phyloP scores from a whole-genome alignment of 1,139 yeast species.

The Zygosaccharomyces sapae region DNA sequence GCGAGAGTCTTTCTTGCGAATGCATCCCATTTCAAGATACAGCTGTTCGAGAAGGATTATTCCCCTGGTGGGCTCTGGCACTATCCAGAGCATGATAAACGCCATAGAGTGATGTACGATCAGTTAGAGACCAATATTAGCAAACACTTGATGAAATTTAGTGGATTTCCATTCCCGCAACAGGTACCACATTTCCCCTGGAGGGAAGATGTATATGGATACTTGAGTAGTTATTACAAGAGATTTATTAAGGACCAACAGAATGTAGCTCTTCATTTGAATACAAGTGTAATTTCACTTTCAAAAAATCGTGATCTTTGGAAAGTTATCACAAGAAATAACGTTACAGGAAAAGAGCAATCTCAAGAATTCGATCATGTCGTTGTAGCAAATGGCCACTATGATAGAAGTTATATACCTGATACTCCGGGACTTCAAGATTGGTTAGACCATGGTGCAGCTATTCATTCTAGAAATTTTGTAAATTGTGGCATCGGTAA shows the following conservation, averaged over 20 bases:
- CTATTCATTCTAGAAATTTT: constrained; percentile 59
- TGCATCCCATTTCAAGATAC: constrained; percentile 20
- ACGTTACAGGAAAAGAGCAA: constrained; percentile 5
- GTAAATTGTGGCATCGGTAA: constrained; percentile 45
- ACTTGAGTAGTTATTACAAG: constrained; percentile 24
- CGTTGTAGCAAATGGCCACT: constrained; percentile 53
- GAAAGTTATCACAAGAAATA: constrained; percentile 16
- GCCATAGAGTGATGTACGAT: constrained; percentile 31
- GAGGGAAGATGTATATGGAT: constrained; percentile 26
- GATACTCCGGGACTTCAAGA: constrained; percentile 41
- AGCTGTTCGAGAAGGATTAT: constrained; percentile 24
- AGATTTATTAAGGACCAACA: constrained; percentile 17
- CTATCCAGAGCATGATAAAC: constrained; percentile 23
- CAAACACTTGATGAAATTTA: constrained; percentile 32
- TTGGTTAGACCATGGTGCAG: constrained; percentile 48
- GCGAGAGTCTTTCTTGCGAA: constrained; percentile 30
- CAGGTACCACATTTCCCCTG: constrained; percentile 24
- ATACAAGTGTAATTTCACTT: constrained; percentile 19
- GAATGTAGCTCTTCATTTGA: constrained; percentile 18
- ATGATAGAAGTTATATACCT: constrained; percentile 50
- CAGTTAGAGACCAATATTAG: constrained; percentile 32
- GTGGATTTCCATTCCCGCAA: constrained; percentile 28
- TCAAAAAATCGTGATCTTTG: constrained; percentile 19
- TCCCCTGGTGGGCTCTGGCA: constrained; percentile 34
- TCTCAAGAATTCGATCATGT: constrained; percentile 47